Evolutionary conservation across 2,329 filamentous ascomycete genomes (phyloP), one percentile per base, ranked within the genome.

Genomic region (Venturia asperata): DNA sequence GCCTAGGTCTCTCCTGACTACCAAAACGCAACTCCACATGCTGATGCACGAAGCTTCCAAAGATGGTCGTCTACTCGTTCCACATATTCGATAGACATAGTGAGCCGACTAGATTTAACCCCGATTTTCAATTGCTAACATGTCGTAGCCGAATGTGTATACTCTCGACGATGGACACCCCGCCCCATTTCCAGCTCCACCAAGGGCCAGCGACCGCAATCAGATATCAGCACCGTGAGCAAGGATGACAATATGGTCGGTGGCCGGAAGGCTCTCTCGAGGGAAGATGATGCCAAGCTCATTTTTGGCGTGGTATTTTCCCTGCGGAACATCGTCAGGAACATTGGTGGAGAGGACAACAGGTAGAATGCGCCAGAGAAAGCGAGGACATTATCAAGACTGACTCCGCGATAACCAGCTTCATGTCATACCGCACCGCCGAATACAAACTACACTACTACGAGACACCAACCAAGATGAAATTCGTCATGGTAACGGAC

Each of bases 381-480:
- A 10, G 5, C 17, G 30, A 17, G 49, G 5, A 1, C 30, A 7
- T 21, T 24, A 56, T 17, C n/a, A 15, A 56, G 5, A 15, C 39
- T 61, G n/a, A 42, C 24, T 3, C 21, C 9, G 17, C 61, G 47
- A 64, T 15, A 61, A 63, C 17, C 64, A 91, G 90, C 74, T 99
- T 99, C 77, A 89, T 99, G 71, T 91, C 88, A 70, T 99, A 90
- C 79, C 89, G 91, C 71, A 99, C 94, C 64, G 90, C 84, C 70
- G 89, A 96, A 77, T 99, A 99, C 83, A 97, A 97, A 79, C 85
- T 99, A 71, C 94, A 99, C 79, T 99, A 96, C 81, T 99, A 97
- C 82, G 94, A 99, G 81, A 97, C 94, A 15, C 92, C 92, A 0
- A 94, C 92, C 63, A 95, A 91, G 75, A 87, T 96, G 77, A 95